These are phyloP conservation scores for Oryza rufipogon DNA, from an alignment of 176 grass and related monocot genomes.

Conservation along the genomic window DNA sequence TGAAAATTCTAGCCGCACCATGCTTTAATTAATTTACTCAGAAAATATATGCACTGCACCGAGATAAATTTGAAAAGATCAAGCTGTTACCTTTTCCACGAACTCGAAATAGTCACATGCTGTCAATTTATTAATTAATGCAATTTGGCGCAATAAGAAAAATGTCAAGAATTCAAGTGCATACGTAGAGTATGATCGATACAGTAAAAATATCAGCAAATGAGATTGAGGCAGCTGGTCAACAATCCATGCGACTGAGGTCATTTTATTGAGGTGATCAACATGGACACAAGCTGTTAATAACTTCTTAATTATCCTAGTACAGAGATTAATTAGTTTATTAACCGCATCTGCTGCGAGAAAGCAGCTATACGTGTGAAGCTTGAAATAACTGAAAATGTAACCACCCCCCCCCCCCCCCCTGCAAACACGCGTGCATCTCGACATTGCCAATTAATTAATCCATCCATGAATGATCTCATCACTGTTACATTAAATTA, in stretches of 20 bases:
- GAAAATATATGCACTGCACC: background rate
- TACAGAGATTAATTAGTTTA: background rate
- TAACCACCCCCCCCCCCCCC: background rate
- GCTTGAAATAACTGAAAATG: background rate
- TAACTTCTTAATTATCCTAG: background rate
- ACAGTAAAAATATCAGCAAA: background rate
- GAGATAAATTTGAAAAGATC: background rate
- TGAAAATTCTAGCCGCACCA: background rate
- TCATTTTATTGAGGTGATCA: background rate
- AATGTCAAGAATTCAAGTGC: background rate
- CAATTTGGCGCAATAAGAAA: background rate
- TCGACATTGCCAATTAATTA: constrained; percentile 11
- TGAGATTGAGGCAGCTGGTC: background rate
- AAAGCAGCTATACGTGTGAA: background rate
- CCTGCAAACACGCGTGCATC: background rate
- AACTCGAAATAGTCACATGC: background rate
- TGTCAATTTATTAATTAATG: background rate
- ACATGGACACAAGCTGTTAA: background rate
- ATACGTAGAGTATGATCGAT: background rate
- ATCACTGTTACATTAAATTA: background rate
- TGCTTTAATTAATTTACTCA: background rate
- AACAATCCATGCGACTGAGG: background rate
- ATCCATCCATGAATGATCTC: background rate
- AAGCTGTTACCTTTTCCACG: background rate
- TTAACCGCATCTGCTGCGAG: background rate